Conservation (phyloP, 192 early-diverging fungal genomes). For the Cladochytrium replicatum region DNA sequence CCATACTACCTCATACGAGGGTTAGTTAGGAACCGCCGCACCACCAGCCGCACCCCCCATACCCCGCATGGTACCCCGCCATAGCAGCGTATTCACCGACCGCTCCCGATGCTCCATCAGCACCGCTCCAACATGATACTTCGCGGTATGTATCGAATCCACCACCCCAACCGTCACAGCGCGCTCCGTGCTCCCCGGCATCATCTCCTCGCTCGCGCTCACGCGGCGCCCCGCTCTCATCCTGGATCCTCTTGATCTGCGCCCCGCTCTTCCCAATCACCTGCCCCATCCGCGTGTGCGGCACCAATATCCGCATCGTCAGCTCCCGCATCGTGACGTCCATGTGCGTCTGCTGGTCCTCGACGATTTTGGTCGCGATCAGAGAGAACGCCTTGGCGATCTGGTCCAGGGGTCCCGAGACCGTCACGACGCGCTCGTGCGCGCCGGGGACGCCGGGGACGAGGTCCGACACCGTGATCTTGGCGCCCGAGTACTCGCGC, state of each 20-base stretch:
- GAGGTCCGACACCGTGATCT: conserved; percentile 86
- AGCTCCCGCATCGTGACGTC: conserved; percentile 36
- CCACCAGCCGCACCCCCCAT: too few relatives aligned
- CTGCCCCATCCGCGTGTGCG: conserved; percentile 71
- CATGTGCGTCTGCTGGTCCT: conserved; percentile 34
- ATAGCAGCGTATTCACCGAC: too few relatives aligned
- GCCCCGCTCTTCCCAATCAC: conserved; percentile 88
- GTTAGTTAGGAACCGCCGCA: too few relatives aligned
- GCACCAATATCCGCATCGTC: conserved; percentile 79
- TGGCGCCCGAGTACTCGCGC: conserved; percentile 73
- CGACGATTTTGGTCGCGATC: conserved; percentile 44
- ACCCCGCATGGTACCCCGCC: too few relatives aligned
- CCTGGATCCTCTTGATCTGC: conserved; percentile 96
- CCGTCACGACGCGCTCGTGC: conserved; percentile 59
- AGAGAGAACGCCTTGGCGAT: conserved; percentile 60
- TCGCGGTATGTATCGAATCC: conserved; percentile 75
- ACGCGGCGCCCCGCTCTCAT: conserved; percentile 76
- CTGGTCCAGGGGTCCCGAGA: conserved; percentile 32
- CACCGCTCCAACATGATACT: conserved; percentile 34
- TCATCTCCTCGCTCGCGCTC: conserved; percentile 80
- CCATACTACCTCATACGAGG: too few relatives aligned
- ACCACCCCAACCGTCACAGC: conserved; percentile 79
- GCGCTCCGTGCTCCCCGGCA: conserved; percentile 89
- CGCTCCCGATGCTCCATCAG: conserved; percentile 20
- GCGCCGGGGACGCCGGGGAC: conserved; percentile 80